Conservation (phyloP, 345 rosid genomes). For the Populus euphratica region DNA sequence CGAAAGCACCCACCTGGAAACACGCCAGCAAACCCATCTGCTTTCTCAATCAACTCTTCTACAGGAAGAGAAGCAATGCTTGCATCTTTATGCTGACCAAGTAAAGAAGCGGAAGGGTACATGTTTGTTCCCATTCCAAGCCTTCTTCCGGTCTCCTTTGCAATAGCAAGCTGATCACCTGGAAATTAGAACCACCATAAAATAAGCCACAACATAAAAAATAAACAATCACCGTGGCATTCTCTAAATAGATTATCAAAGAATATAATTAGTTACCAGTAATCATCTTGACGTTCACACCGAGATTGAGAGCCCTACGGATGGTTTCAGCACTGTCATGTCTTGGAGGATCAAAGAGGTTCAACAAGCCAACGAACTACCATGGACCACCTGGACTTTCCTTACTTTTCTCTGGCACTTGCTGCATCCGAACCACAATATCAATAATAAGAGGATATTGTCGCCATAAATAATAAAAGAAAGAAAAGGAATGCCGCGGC, state of each 20-base stretch:
- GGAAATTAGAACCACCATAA: not conserved
- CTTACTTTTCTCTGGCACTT: constrained; percentile 27
- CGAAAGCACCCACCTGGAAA: constrained; percentile 21
- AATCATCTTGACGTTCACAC: constrained; percentile 33
- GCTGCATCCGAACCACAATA: constrained; percentile 7
- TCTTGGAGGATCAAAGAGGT: constrained; percentile 60
- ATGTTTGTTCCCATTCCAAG: constrained; percentile 35
- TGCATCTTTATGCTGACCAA: constrained; percentile 25
- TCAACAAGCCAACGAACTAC: constrained; percentile 38
- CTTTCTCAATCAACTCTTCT: constrained; percentile 32
- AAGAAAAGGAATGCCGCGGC: not conserved
- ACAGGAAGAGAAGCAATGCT: constrained; percentile 24
- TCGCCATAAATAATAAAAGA: not conserved
- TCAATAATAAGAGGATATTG: not conserved
- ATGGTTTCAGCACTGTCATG: constrained; percentile 60
- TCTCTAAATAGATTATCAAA: not conserved
- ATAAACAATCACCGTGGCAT: not conserved
- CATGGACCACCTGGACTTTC: constrained; percentile 29
- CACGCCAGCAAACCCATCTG: constrained; percentile 33
- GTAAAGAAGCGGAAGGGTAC: constrained; percentile 27
- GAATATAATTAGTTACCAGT: constrained; percentile 16
- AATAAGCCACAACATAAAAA: not conserved
- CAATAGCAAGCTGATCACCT: constrained; percentile 35
- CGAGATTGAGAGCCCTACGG: constrained; percentile 43
- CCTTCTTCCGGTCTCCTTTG: constrained; percentile 30